These are phyloP conservation scores for Nematocida ironsii DNA, from an alignment of 371 early-diverging fungal species.

Conservation along the genomic window DNA sequence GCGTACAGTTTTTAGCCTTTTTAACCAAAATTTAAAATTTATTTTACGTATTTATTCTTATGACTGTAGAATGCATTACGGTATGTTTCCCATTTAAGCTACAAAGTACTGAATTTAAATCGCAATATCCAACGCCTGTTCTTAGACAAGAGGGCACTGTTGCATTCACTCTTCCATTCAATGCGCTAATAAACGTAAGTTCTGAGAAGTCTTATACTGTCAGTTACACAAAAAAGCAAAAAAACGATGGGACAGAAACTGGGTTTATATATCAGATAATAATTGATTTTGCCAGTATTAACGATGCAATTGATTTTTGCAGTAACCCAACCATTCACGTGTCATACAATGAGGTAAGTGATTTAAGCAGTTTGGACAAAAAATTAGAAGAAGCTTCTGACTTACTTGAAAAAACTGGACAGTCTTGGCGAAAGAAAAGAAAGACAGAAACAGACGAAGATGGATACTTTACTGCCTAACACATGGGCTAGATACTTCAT, in stretches of 20 bases:
- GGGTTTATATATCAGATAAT: background rate
- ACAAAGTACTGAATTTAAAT: slow-evolving; percentile 11
- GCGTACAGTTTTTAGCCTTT: too few species aligned
- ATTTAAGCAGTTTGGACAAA: background rate
- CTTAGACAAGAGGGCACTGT: slow-evolving; percentile 42
- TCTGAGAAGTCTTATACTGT: slow-evolving; percentile 39
- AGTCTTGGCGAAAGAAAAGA: slow-evolving; percentile 48
- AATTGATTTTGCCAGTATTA: slow-evolving; percentile 45
- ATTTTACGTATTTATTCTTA: background rate
- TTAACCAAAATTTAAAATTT: background rate
- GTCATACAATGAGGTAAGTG: background rate
- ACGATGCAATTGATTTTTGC: slow-evolving; percentile 42
- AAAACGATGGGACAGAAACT: background rate
- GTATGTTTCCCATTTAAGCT: slow-evolving; percentile 37
- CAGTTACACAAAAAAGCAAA: background rate
- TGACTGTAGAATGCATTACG: background rate
- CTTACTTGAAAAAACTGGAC: slow-evolving; percentile 24
- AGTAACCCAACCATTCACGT: slow-evolving; percentile 7
- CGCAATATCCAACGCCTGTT: background rate
- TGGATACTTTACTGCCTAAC: slow-evolving; percentile 20
- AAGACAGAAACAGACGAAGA: slow-evolving; percentile 22
- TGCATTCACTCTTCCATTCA: slow-evolving; percentile 31
- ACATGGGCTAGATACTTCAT: too few species aligned
- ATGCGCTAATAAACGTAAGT: slow-evolving; percentile 9
- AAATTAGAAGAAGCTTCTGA: slow-evolving; percentile 25